Percentiles rank a stretch among this genome's conserved stretches.
These are phyloP conservation scores for Chrysopogon serrulatus DNA, from an alignment of 176 grass and related monocot species.

Conservation along the genomic window DNA sequence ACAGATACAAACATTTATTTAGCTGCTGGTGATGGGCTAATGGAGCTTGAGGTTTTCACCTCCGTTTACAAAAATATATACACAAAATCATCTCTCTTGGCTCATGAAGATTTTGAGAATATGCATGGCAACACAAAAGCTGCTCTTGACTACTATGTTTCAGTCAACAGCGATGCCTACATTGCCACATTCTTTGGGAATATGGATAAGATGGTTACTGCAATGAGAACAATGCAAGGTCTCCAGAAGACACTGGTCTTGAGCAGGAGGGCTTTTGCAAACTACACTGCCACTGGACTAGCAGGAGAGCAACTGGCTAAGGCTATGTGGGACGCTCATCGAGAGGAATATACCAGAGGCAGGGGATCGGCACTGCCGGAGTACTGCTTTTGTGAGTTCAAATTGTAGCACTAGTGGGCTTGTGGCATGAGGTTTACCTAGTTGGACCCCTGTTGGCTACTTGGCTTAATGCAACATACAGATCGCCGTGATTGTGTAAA, in stretches of 20 bases:
- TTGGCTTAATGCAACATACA: neutral
- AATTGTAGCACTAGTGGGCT: conserved; percentile 37
- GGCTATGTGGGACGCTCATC: conserved; percentile 73
- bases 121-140: conserved; percentile 99
- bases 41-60: conserved; percentile 81
- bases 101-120: conserved; percentile 63
- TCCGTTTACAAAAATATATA: conserved; percentile 72
- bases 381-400: conserved; percentile 82
- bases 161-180: conserved; percentile 78
- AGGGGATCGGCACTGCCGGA: conserved; percentile 80
- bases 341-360: conserved; percentile 75
- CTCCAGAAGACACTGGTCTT: conserved; percentile 70
- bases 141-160: conserved; percentile 94
- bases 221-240: conserved; percentile 82
- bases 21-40: conserved; percentile 82
- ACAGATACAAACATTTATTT: conserved; percentile 74
- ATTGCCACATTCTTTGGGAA: conserved; percentile 92
- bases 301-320: conserved; percentile 59
- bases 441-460: neutral
- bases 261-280: conserved; percentile 86
- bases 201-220: conserved; percentile 98
- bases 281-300: conserved; percentile 50
- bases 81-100: conserved; percentile 71
- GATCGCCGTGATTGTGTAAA: neutral
- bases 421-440: neutral